Conservation (phyloP, 257 asterid species). For the Solanum ossicruentum region DNA sequence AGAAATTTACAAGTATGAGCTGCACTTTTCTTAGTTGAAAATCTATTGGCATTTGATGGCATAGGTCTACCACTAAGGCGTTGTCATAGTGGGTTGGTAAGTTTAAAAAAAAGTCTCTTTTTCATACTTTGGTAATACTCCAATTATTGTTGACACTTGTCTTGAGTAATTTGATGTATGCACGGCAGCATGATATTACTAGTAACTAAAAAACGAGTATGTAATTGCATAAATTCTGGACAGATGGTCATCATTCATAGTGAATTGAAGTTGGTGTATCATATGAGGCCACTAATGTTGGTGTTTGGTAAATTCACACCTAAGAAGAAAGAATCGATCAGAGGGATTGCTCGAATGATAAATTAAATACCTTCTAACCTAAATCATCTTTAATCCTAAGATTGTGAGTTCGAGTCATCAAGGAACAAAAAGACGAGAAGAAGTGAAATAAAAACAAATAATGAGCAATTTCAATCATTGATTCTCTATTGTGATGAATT, state of each 20-base stretch:
- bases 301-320: not conserved
- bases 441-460: too few species aligned
- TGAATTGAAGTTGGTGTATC: not conserved
- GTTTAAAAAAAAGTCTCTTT: not conserved
- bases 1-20: not conserved
- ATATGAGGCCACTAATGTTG: not conserved
- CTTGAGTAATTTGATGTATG: not conserved
- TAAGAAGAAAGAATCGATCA: not conserved
- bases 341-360: too few species aligned
- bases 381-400: too few species aligned
- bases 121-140: not conserved
- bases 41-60: not conserved
- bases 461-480: not conserved
- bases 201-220: not conserved
- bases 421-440: too few species aligned
- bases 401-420: too few species aligned
- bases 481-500: not conserved
- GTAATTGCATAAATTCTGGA: not conserved
- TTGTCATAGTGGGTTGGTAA: not conserved
- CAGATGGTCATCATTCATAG: not conserved
- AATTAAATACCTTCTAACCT: too few species aligned
- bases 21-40: not conserved
- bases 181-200: not conserved
- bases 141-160: not conserved
- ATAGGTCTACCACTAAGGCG: not conserved